Evolutionary conservation across 2,329 filamentous ascomycete genomes (phyloP).

Genomic region (Sordariomycetes sp.): DNA sequence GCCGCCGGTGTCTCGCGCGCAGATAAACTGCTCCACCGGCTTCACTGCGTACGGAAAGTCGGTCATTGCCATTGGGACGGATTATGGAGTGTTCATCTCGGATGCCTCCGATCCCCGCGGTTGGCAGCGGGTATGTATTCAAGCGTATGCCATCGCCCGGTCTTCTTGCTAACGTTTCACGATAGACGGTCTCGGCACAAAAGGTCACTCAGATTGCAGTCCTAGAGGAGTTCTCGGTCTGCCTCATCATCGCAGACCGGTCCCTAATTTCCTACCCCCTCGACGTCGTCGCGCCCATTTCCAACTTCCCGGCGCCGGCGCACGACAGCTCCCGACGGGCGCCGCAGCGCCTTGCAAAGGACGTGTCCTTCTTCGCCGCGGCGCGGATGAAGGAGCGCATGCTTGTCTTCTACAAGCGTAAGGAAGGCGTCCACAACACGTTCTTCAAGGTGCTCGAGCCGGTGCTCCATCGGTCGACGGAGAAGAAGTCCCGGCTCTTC

Average conservation of each 20-base stretch:
- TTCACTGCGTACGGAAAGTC: slow-evolving; percentile 75
- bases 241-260: slow-evolving; percentile 83
- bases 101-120: slow-evolving; percentile 81
- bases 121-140: slow-evolving; percentile 64
- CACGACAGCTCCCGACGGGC: slow-evolving; percentile 68
- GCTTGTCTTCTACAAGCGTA: slow-evolving; percentile 93
- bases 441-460: slow-evolving; percentile 98
- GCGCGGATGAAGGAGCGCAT: slow-evolving; percentile 95
- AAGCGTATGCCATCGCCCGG: too few species aligned
- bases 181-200: slow-evolving; percentile 58
- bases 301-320: slow-evolving; percentile 44
- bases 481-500: slow-evolving; percentile 63
- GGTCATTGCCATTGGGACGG: slow-evolving; percentile 88
- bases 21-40: slow-evolving; percentile 85
- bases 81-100: slow-evolving; percentile 84
- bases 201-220: slow-evolving; percentile 88
- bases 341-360: slow-evolving; percentile 84
- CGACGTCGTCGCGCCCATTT: slow-evolving; percentile 61
- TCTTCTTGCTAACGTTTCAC: slow-evolving; percentile 6
- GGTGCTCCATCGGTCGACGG: slow-evolving; percentile 81
- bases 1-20: slow-evolving; percentile 65
- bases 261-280: slow-evolving; percentile 87
- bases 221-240: slow-evolving; percentile 88
- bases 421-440: slow-evolving; percentile 79
- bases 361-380: slow-evolving; percentile 93